Evolutionary conservation across 1,139 yeast genomes (phyloP), one percentile per base, ranked within the genome.

Genomic region (Suhomyces taliae): DNA sequence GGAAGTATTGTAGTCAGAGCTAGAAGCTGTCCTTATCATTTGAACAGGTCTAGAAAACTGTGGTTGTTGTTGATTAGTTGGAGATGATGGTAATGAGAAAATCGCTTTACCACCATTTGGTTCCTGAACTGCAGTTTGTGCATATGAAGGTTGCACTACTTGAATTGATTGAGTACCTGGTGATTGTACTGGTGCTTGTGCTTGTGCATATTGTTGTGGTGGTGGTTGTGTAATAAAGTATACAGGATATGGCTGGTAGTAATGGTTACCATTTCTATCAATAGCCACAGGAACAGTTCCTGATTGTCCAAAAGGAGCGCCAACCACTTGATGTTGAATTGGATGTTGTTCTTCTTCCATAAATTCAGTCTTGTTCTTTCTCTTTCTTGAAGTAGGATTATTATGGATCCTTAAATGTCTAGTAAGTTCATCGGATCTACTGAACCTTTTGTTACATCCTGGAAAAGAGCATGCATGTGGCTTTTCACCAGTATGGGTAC

Each of bases 401-500:
- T 87, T 82, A 65, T 91, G 98, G 47, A 90, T 91, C 53, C 97
- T 75, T 40, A 87, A 76, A 65, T 91, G 98, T 56, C 98, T 76
- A 32, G 97, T 91, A 51, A 91, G 74, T 68, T 91, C 98, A 65
- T 91, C 98, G 41, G 90, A 82, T 49, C 98, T 76, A 45, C 93
- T 83, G 61, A 91, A 91, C 50, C 87, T 80, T 67, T 91, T 91
- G 49, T 80, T 72, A 66, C 98, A 91, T 1, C 95, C 95, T 0
- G 95, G 95, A 58, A 81, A 90, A 7, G 86, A 79, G 66, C 98
- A 91, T 40, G 82, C 83, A 61, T 90, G 97, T 24, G 97, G 97
- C 63, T 90, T 88, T 62, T 90, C 97, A 34, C 98, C 98, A 0
- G 98, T 91, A 63, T 91, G 98, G 7, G 97, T 91, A 52, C 97